Conservation (phyloP, 202 grass and related monocot species). For the Carex sylvatica region DNA sequence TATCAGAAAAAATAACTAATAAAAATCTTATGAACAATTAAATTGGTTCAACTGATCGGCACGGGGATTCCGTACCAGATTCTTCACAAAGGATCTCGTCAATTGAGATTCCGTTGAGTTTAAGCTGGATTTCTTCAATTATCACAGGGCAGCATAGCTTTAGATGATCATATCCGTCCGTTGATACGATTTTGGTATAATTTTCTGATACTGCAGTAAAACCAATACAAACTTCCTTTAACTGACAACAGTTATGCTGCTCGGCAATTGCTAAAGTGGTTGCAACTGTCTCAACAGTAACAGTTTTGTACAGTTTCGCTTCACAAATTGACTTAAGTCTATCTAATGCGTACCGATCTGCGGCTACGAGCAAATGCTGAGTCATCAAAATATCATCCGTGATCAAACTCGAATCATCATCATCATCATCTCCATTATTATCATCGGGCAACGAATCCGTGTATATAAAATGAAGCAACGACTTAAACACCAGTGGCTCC, state of each 20-base stretch:
- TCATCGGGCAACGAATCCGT: slow-evolving; percentile 14
- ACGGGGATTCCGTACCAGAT: not conserved
- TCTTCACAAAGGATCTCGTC: not conserved
- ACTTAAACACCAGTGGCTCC: slow-evolving; percentile 7
- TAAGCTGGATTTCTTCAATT: slow-evolving; percentile 5
- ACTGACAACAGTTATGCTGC: slow-evolving; percentile 13
- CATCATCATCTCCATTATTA: not conserved
- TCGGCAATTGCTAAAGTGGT: slow-evolving; percentile 26
- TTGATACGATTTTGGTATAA: not conserved
- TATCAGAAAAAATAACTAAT: not conserved
- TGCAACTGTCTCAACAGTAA: slow-evolving; percentile 11
- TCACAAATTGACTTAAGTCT: slow-evolving; percentile 24
- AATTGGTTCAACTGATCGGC: not conserved
- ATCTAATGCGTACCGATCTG: slow-evolving; percentile 24
- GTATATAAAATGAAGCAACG: slow-evolving; percentile 24
- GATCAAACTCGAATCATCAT: not conserved
- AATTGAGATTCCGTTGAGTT: not conserved
- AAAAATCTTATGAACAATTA: not conserved
- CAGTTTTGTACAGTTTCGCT: slow-evolving; percentile 12
- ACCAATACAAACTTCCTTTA: slow-evolving; percentile 4
- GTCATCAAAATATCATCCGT: slow-evolving; percentile 13
- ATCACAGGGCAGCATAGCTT: slow-evolving; percentile 13
- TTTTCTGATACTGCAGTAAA: not conserved
- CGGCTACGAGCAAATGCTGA: slow-evolving; percentile 29
- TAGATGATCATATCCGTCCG: slow-evolving; percentile 19